Conservation (phyloP, 1,139 yeast species). For the Magnusiomyces tetraspermus region DNA sequence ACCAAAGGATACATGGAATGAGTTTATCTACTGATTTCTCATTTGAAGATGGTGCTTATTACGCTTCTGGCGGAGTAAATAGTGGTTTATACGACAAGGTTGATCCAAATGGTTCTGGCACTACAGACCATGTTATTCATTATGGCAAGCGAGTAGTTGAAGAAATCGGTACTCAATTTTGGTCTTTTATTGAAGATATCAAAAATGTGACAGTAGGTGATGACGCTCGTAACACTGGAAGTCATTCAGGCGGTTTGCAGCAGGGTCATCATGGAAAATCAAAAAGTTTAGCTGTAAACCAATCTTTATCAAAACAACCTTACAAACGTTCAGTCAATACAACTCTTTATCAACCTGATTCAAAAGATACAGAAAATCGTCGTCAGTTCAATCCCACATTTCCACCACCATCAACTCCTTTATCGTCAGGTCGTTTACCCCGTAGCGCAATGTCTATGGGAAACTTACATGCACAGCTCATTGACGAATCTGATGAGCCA, state of each 20-base stretch:
- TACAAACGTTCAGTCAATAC: not conserved
- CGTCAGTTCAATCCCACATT: not conserved
- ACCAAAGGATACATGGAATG: not conserved
- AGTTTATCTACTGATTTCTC: not conserved
- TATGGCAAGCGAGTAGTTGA: slow-evolving; percentile 31
- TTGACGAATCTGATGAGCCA: not conserved
- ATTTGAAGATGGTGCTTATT: not conserved
- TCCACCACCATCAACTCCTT: not conserved
- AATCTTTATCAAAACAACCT: not conserved
- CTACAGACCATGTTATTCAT: slow-evolving; percentile 23
- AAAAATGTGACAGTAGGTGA: slow-evolving; percentile 29
- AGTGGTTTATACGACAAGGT: slow-evolving; percentile 2
- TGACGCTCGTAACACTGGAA: slow-evolving; percentile 17
- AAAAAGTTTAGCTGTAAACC: not conserved
- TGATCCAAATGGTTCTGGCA: not conserved
- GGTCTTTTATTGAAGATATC: slow-evolving; percentile 32
- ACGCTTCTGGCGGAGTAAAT: not conserved
- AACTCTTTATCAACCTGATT: not conserved
- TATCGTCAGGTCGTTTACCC: not conserved
- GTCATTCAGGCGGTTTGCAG: not conserved
- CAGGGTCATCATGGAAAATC: not conserved
- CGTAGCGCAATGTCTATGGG: not conserved
- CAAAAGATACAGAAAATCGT: not conserved
- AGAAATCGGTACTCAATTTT: slow-evolving; percentile 30
- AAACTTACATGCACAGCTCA: not conserved